These are phyloP conservation scores for Pseudozyma tsukubaensis DNA, from an alignment of 1,284 basidiomycete genomes.

Conservation along the genomic window DNA sequence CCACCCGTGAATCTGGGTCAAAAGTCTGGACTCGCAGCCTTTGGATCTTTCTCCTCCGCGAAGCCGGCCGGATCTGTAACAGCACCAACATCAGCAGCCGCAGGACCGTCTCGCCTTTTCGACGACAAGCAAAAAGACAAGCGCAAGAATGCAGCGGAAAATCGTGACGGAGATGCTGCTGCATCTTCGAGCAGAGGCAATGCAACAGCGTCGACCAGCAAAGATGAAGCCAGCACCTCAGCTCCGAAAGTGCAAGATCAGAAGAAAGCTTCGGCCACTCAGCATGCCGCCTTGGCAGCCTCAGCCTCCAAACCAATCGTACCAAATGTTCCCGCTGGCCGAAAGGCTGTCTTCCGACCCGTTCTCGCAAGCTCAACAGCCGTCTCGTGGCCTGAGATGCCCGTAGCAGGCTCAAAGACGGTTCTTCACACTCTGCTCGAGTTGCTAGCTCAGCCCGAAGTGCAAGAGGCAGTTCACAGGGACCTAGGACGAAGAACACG, in stretches of 20 bases:
- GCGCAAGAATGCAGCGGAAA: slow-evolving; percentile 1
- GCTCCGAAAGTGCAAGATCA: slow-evolving; percentile 10
- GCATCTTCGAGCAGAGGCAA: neutral
- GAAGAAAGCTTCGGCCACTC: neutral
- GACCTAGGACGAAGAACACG: slow-evolving; percentile 25
- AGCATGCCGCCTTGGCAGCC: neutral
- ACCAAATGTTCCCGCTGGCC: slow-evolving; percentile 19
- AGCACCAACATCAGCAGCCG: neutral
- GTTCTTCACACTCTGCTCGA: slow-evolving; percentile 49
- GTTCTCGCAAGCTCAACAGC: slow-evolving; percentile 47
- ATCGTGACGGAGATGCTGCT: neutral
- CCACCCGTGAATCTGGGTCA: slow-evolving; percentile 21
- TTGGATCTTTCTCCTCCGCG: slow-evolving; percentile 21
- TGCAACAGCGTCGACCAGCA: neutral
- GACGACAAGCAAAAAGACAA: slow-evolving; percentile 21
- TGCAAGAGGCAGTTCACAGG: slow-evolving; percentile 14
- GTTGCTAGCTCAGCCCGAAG: slow-evolving; percentile 15
- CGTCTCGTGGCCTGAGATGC: slow-evolving; percentile 49
- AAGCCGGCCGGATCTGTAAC: neutral
- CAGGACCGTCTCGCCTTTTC: slow-evolving; percentile 1
- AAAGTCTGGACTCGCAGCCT: slow-evolving; percentile 27
- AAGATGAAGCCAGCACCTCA: neutral
- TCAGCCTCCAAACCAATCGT: slow-evolving; percentile 5
- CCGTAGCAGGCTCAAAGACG: slow-evolving; percentile 42
- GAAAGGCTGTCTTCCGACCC: slow-evolving; percentile 46